These are phyloP conservation scores for Gryganskiella cystojenkinii DNA, from an alignment of 192 early-diverging fungal species.

Conservation along the genomic window DNA sequence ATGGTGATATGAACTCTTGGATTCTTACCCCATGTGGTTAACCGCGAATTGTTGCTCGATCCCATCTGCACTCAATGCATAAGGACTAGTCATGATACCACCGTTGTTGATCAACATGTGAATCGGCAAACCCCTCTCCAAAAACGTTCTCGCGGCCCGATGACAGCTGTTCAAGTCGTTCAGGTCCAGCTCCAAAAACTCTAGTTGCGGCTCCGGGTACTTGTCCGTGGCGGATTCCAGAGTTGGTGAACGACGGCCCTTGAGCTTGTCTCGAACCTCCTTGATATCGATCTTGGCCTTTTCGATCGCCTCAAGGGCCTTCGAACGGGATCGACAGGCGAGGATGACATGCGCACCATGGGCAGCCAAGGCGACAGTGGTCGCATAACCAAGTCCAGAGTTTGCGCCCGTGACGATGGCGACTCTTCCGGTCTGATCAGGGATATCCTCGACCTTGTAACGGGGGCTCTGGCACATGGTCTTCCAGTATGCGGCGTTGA, in stretches of 20 bases:
- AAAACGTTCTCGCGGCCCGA: constrained; percentile 45
- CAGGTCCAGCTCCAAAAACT: constrained; percentile 51
- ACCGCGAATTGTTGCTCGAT: constrained; percentile 59
- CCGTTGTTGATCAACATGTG: constrained; percentile 60
- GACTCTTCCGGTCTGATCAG: constrained; percentile 56
- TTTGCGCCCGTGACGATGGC: constrained; percentile 63
- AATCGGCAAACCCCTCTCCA: constrained; percentile 51
- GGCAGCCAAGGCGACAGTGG: constrained; percentile 30
- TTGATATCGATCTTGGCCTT: constrained; percentile 15
- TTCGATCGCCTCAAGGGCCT: constrained; percentile 28
- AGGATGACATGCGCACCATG: constrained; percentile 41
- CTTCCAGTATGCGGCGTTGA: constrained; percentile 42
- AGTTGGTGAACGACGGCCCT: no score
- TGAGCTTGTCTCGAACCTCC: constrained; percentile 3
- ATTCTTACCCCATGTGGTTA: constrained; percentile 61
- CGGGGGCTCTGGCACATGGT: constrained; percentile 21
- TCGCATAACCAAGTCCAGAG: constrained; percentile 50
- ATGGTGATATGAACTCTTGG: no score
- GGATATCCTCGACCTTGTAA: constrained; percentile 45
- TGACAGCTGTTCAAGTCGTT: constrained; percentile 38
- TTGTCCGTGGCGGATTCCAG: no score
- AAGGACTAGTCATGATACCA: constrained; percentile 36
- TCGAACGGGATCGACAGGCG: constrained; percentile 21
- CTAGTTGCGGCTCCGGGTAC: constrained; percentile 14
- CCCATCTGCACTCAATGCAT: constrained; percentile 44